These are phyloP conservation scores for Vanderwaltozyma verrucispora DNA, from an alignment of 805 yeast species.

Conservation along the genomic window DNA sequence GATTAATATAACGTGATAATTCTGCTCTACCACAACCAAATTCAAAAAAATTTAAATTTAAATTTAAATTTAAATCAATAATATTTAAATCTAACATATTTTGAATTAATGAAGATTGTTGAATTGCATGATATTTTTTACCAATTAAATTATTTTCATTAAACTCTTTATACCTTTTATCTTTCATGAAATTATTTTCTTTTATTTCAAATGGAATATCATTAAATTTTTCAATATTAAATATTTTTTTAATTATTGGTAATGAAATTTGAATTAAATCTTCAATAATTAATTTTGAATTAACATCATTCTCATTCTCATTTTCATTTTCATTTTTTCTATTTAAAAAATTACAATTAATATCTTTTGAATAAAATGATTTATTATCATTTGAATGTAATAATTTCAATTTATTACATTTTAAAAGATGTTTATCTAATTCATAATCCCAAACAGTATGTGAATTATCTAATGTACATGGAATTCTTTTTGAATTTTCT, in stretches of 20 bases:
- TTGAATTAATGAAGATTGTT: conserved; percentile 72
- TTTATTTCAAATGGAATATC: not conserved
- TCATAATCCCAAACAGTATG: conserved; percentile 63
- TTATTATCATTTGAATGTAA: conserved; percentile 25
- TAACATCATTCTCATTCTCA: no score
- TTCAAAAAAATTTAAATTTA: conserved; percentile 41
- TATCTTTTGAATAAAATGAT: conserved; percentile 42
- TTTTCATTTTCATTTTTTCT: no score
- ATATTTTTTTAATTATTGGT: not conserved
- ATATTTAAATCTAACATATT: conserved; percentile 39
- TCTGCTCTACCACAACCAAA: conserved; percentile 93
- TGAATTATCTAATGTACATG: conserved; percentile 15
- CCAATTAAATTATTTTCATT: conserved; percentile 20
- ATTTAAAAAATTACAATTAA: conserved; percentile 35
- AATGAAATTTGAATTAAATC: conserved; percentile 10
- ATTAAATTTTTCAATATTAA: not conserved
- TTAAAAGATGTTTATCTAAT: conserved; percentile 44
- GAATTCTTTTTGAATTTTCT: not conserved
- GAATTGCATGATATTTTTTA: conserved; percentile 67
- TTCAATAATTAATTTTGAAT: conserved; percentile 3
- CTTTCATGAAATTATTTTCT: conserved; percentile 18
- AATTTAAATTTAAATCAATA: conserved; percentile 21
- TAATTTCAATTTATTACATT: conserved; percentile 44
- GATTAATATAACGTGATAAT: conserved; percentile 51
- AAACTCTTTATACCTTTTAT: conserved; percentile 35